These are phyloP conservation scores for Colletotrichum tropicale DNA, from an alignment of 2,329 filamentous ascomycete species.

Conservation along the genomic window DNA sequence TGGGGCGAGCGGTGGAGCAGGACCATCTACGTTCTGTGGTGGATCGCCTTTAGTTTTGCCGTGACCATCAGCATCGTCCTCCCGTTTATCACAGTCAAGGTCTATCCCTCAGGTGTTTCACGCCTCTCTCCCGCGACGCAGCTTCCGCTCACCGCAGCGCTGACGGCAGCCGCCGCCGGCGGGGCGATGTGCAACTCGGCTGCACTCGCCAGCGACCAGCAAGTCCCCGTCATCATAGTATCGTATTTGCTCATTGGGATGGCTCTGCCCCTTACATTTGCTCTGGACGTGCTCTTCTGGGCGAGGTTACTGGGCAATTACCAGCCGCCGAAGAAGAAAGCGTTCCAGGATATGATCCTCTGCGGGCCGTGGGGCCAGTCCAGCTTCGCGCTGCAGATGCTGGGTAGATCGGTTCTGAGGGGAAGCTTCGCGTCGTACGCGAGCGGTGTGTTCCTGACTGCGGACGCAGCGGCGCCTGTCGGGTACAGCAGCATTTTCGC, in stretches of 20 bases:
- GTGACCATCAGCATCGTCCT: constrained; percentile 33
- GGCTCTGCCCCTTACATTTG: constrained; percentile 34
- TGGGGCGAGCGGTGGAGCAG: constrained; percentile 24
- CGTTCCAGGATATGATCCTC: constrained; percentile 42
- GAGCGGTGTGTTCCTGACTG: constrained; percentile 34
- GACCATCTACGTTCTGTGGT: constrained; percentile 42
- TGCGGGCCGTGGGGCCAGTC: constrained; percentile 43
- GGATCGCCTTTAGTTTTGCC: constrained; percentile 37
- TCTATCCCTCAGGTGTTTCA: constrained; percentile 38
- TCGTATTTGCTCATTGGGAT: constrained; percentile 41
- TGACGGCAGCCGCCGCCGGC: constrained; percentile 42
- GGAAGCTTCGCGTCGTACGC: constrained; percentile 33
- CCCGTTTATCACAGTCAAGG: constrained; percentile 37
- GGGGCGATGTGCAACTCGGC: constrained; percentile 36
- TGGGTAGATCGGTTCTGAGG: constrained; percentile 35
- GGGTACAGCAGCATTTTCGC: constrained; percentile 37
- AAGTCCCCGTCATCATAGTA: constrained; percentile 43
- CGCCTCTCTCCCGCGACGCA: constrained; percentile 35
- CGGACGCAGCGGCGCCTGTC: constrained; percentile 32
- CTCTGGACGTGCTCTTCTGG: constrained; percentile 35
- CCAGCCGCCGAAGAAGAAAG: constrained; percentile 23
- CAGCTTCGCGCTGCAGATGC: constrained; percentile 40
- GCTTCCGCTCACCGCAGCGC: constrained; percentile 40
- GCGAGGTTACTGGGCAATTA: constrained; percentile 29
- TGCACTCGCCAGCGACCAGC: constrained; percentile 28